These are phyloP conservation scores for Diplosphaera chodatii DNA, from an alignment of 139 green algal genomes.

Conservation along the genomic window DNA sequence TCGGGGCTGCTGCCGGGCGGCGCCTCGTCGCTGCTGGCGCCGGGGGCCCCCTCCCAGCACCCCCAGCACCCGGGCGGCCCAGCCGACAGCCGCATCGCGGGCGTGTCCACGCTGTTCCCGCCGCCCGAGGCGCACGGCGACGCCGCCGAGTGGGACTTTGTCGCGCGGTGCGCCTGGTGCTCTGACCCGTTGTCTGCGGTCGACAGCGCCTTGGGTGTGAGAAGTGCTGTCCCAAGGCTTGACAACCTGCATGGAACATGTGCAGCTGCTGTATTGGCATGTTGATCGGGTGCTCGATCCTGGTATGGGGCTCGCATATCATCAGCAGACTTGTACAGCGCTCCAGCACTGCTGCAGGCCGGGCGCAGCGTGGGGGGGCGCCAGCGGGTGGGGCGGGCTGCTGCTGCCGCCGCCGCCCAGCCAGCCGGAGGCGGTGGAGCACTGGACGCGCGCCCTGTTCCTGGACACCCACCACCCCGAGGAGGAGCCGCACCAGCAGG, in stretches of 20 bases:
- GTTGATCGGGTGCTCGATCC: too few species aligned
- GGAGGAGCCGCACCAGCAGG: not conserved
- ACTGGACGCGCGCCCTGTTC: conserved; percentile 1
- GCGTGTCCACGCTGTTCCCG: not conserved
- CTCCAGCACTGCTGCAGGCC: too few species aligned
- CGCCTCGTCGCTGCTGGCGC: not conserved
- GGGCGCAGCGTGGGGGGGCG: not conserved
- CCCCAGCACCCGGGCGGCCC: too few species aligned
- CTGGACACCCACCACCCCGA: not conserved
- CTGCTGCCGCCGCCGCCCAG: conserved; percentile 1
- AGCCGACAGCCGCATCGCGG: not conserved
- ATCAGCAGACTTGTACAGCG: too few species aligned
- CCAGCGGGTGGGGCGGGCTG: not conserved
- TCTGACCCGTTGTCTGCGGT: too few species aligned
- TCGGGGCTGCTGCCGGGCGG: not conserved
- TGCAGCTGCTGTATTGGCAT: too few species aligned
- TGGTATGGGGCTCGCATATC: too few species aligned
- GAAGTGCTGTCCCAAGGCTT: too few species aligned
- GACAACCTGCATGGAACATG: too few species aligned
- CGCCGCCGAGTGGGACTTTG: not conserved
- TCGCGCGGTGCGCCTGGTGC: not conserved
- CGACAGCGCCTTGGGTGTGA: too few species aligned
- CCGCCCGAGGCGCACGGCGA: not conserved
- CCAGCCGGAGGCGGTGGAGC: conserved; percentile 2
- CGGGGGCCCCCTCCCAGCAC: not conserved